Evolutionary conservation across 2,329 filamentous ascomycete species (phyloP).

Genomic region (Grosmannia clavigera): DNA sequence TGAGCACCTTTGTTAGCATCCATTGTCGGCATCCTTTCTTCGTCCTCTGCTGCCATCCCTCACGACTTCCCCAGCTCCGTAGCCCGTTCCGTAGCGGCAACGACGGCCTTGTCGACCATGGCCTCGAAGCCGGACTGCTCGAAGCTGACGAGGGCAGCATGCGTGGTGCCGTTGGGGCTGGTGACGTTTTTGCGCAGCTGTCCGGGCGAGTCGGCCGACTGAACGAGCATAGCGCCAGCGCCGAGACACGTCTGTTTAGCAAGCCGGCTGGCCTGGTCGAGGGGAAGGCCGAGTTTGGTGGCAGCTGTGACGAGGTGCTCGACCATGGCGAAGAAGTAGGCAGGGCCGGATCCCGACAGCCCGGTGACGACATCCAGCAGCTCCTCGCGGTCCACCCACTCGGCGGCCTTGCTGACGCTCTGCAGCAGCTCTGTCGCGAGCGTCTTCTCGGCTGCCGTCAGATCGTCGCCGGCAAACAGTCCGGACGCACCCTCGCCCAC

Average conservation of each 20-base stretch:
- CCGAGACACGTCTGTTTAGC: slow-evolving; percentile 38
- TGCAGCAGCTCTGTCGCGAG: slow-evolving; percentile 28
- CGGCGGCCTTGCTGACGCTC: slow-evolving; percentile 33
- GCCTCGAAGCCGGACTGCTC: slow-evolving; percentile 29
- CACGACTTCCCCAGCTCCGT: slow-evolving; percentile 27
- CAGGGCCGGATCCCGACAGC: slow-evolving; percentile 36
- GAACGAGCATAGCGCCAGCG: slow-evolving; percentile 37
- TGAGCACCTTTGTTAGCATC: too few relatives aligned
- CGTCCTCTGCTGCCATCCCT: too few relatives aligned
- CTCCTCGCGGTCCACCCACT: slow-evolving; percentile 38
- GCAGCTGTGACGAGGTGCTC: slow-evolving; percentile 35
- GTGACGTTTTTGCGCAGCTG: slow-evolving; percentile 39
- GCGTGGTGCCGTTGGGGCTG: slow-evolving; percentile 38
- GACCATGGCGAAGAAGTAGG: slow-evolving; percentile 41
- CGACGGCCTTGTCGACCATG: slow-evolving; percentile 32
- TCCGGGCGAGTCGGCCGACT: slow-evolving; percentile 30
- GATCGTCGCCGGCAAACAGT: slow-evolving; percentile 29
- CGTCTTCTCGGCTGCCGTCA: slow-evolving; percentile 28
- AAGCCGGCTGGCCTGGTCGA: slow-evolving; percentile 35
- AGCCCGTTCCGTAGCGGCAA: slow-evolving; percentile 29
- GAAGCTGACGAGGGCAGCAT: slow-evolving; percentile 36
- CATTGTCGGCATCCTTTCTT: too few relatives aligned
- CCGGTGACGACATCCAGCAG: slow-evolving; percentile 38
- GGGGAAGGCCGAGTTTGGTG: slow-evolving; percentile 28
- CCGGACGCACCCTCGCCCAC: slow-evolving; percentile 38